Evolutionary conservation across 768 basidiomycete species (phyloP).

Genomic region (Pseudohyphozyma bogoriensis): DNA sequence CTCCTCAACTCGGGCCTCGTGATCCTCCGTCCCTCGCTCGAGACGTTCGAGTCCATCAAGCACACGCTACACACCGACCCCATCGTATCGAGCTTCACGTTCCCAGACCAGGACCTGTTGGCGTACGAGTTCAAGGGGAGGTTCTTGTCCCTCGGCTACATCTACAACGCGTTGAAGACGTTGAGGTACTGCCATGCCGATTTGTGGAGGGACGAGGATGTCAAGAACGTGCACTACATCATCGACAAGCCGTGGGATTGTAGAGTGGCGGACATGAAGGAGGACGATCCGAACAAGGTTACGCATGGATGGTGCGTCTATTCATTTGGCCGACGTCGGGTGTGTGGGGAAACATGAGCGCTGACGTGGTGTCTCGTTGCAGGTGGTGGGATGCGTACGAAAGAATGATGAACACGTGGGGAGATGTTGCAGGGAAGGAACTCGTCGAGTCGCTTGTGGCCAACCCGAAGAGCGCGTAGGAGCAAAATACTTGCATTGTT

Average conservation of each 20-base stretch:
- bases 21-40: constrained; percentile 62
- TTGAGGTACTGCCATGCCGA: constrained; percentile 54
- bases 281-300: constrained; percentile 42
- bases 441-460: too few relatives aligned
- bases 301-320: constrained; percentile 55
- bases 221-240: constrained; percentile 80
- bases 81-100: constrained; percentile 50
- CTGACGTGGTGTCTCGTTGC: too few relatives aligned
- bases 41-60: constrained; percentile 48
- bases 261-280: constrained; percentile 46
- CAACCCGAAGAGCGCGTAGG: too few relatives aligned
- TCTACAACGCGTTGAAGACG: constrained; percentile 90
- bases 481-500: too few relatives aligned
- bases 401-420: too few relatives aligned
- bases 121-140: constrained; percentile 61
- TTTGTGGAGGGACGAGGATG: constrained; percentile 76
- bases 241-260: constrained; percentile 91
- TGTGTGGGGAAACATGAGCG: too few relatives aligned
- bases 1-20: constrained; percentile 86
- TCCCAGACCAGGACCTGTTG: constrained; percentile 89
- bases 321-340: too few relatives aligned
- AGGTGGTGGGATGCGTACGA: too few relatives aligned
- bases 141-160: constrained; percentile 72
- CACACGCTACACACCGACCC: constrained; percentile 52
- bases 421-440: too few relatives aligned